Evolutionary conservation across 1,284 basidiomycete species (phyloP).

Genomic region (Gymnopus androsaceus): DNA sequence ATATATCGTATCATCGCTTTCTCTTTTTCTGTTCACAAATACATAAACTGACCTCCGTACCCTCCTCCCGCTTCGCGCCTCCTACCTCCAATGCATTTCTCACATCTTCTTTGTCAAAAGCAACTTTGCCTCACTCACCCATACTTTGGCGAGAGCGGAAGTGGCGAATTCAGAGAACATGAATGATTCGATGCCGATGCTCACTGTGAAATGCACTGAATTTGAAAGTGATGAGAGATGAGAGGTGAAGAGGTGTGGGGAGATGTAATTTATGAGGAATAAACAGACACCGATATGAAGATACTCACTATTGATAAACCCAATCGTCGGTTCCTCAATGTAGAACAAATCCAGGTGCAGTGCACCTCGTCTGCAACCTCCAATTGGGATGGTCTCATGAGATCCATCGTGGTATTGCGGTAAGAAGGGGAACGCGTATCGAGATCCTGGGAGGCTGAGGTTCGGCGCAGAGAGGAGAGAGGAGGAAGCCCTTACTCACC

Average conservation of each 20-base stretch:
- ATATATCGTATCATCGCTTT: conserved; percentile 32
- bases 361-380: conserved; percentile 20
- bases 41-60: conserved; percentile 37
- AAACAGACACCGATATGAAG: neutral
- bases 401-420: conserved; percentile 41
- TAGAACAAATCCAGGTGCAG: conserved; percentile 49
- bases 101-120: conserved; percentile 33
- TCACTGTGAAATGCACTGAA: conserved; percentile 27
- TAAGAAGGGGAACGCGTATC: conserved; percentile 51
- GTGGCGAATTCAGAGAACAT: conserved; percentile 39
- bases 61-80: conserved; percentile 27
- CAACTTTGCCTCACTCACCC: conserved; percentile 35
- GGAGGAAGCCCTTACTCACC: conserved; percentile 27
- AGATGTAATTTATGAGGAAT: too few relatives aligned
- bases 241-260: neutral
- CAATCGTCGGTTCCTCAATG: conserved; percentile 51
- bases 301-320: conserved; percentile 39
- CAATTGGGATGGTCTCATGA: conserved; percentile 24
- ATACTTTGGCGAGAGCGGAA: conserved; percentile 39
- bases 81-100: conserved; percentile 31
- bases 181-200: conserved; percentile 41
- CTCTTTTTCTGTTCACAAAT: conserved; percentile 29
- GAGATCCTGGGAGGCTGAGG: conserved; percentile 32
- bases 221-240: neutral
- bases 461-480: neutral